Evolutionary conservation across 805 yeast genomes (phyloP), one percentile per base, ranked within the genome.

Genomic region (Danielia reshetovae): DNA sequence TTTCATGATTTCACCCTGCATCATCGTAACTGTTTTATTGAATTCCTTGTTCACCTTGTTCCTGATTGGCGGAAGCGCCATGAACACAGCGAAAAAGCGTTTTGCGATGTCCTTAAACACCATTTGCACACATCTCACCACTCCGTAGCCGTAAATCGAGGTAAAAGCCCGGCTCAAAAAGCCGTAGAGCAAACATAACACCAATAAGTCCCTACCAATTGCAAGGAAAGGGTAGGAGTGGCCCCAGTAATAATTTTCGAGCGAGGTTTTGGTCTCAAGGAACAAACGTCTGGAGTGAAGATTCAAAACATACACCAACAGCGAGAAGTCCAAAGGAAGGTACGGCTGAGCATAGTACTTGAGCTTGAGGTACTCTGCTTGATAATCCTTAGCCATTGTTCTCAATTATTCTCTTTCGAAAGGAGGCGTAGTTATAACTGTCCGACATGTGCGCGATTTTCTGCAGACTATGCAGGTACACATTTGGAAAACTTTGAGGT

Each of bases 41-140:
- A 89, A 69, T 51, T 89, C 89, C 17, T 57, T 50, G 24, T 81
- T 78, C 5, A 90, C 81, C 46, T 74, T 75, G 1, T 52, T 42
- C 36, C 66, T 74, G 16, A 85, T 41, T 0, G 73, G 62, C 2
- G 89, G 88, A 5, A 81, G 58, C 0, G 56, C 36, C 39, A 55
- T 42, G 9, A 53, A 24, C 7, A 43, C 9, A n/a, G 24, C 26
- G 14, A 41, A 37, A n/a, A 28, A 40, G 31, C 29, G 24, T 27
- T 39, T 46, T 15, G 32, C 32, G 9, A 38, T 14, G 2, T 16
- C 17, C 2, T 7, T 18, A 13, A 29, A 19, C 18, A 30, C 12
- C 10, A 12, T 27, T 17, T 19, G 13, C 15, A 27, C 15, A 9
- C 43, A 25, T 8, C 38, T 30, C 4, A 41, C 11, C 2, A 46